Base-by-base conservation (phyloP, 2,329 filamentous ascomycete species). In the Fusarium papillatum region DNA sequence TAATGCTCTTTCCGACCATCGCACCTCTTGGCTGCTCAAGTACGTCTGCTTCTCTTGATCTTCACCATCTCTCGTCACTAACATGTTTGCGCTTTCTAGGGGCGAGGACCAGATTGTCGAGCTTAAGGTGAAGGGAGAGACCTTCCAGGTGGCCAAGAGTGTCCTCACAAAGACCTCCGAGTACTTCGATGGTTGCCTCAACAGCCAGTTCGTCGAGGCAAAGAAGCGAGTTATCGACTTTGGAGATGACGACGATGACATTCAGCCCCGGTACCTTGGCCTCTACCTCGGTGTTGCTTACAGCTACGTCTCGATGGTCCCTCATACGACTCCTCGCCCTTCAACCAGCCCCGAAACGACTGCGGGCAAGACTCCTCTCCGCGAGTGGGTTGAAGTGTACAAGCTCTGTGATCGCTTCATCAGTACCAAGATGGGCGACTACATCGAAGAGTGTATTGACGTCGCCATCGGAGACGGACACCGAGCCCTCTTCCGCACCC, bases 321-420 rank as follows among this genome's bases (percentile, higher is more conserved):
- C 82, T 8, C 80, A 82, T 64, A 59, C 74, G 4, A 64, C 76
- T 7, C 82, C 82, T 13, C 60, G 70, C 2, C 76, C 77, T 4
- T 60, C 76, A 4, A 53, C 70, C 13, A 79, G 73, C 64, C 83
- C 82, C 2, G 78, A 83, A 71, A 71, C 79, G 16, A 69, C 69
- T 19, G 72, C 69, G 4, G 71, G 74, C n/a, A 77, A 76, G 55
- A 80, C 82, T 13, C 75, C 81, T 8, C 75, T 84, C 26, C 69
- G 77, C 17, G 83, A 84, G 64, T 83, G 77, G 22, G 68, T 84
- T 38, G 82, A 84, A 57, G 83, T 84, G 5, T 83, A 80, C 70
- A 84, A 84, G 74, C 79, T 84, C 13, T 84, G 83, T 65, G 83
- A 84, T 46, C 79, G 82, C 16, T 84, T 84, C 64, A 66, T 84